Base-by-base conservation (phyloP, 164 flowering plant genomes). In the Houttuynia cordata region DNA sequence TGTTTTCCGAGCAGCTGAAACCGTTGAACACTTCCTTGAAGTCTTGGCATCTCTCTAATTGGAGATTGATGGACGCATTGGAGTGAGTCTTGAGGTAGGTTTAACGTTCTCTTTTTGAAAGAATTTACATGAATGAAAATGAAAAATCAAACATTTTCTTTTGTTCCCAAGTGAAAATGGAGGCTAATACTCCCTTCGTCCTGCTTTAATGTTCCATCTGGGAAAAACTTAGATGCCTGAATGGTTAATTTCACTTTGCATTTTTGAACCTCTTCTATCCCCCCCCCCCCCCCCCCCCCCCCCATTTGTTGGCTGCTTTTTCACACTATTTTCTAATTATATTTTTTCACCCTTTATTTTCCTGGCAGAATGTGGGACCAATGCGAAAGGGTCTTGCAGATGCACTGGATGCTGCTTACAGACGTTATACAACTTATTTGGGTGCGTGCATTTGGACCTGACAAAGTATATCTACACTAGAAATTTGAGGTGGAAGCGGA, bases 401-500 rank as follows among this genome's bases (percentile, higher is more conserved):
- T 42, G 97, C 96, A 10, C 72, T 90, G 24, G 64, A 45, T 18
- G 78, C 68, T 21, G 79, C 72, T 45, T 81, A 72, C 60, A 62
- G 72, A n/a, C 84, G 97, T 10, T 92, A 92, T 60, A 56, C 59
- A n/a, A 53, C 81, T 20, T 90, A 92, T 62, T 67, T 92, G 76
- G 85, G 76, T 65, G 70, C 97, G 76, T 65, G 70, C 97, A 47
- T 87, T 90, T 84, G 92, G 96, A 20, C 87, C 94, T 59, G 86
- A 87, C 42, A 97, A 89, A 72, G 56, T 52, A 51, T 87, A 79
- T 71, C 69, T 89, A 73, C 62, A 75, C 69, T 89, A 89, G 82
- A 92, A 92, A 70, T 93, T 92, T 9, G 96, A 92, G 76, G 79
- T 70, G 24, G 96, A 92, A 68, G 56, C 87, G 98, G 96, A 20